Percentiles rank a stretch among this genome's conserved stretches.
These are phyloP conservation scores for Abelmoschus esculentus DNA, from an alignment of 345 rosid species.

Conservation along the genomic window DNA sequence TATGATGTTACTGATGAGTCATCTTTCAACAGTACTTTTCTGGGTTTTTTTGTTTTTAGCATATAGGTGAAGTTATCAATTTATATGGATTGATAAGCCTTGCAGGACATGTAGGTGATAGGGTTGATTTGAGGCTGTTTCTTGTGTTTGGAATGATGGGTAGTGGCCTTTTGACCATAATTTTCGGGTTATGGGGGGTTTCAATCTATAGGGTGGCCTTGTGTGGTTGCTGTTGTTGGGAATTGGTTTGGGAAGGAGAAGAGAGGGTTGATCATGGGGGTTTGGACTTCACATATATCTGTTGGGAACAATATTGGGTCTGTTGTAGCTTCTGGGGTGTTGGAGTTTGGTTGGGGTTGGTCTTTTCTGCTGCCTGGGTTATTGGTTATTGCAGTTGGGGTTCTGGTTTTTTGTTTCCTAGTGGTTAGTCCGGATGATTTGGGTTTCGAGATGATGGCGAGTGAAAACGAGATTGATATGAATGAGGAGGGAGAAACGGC, in stretches of 20 bases:
- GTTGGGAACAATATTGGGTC: slow-evolving; percentile 83
- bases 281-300: slow-evolving; percentile 86
- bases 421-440: slow-evolving; percentile 64
- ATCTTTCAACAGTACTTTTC: slow-evolving; percentile 57
- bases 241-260: slow-evolving; percentile 89
- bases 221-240: slow-evolving; percentile 85
- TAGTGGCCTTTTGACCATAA: slow-evolving; percentile 65
- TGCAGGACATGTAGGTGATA: slow-evolving; percentile 81
- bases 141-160: slow-evolving; percentile 91
- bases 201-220: slow-evolving; percentile 99
- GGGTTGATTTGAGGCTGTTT: slow-evolving; percentile 74
- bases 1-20: slow-evolving; percentile 81
- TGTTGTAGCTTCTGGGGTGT: slow-evolving; percentile 57
- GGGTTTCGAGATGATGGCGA: slow-evolving; percentile 38
- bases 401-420: slow-evolving; percentile 55
- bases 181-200: slow-evolving; percentile 73
- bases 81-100: slow-evolving; percentile 8
- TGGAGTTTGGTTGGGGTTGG: slow-evolving; percentile 98
- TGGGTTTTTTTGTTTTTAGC: not conserved
- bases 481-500: slow-evolving; percentile 17
- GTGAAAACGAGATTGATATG: slow-evolving; percentile 55
- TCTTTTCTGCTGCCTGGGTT: slow-evolving; percentile 73
- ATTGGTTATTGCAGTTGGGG: slow-evolving; percentile 51
- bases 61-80: not conserved
- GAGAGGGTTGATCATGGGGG: slow-evolving; percentile 89